Percentiles rank a stretch among this genome's conserved stretches.
Evolutionary conservation across 148 eudicot species (phyloP).

Genomic region (Spergularia bocconei): DNA sequence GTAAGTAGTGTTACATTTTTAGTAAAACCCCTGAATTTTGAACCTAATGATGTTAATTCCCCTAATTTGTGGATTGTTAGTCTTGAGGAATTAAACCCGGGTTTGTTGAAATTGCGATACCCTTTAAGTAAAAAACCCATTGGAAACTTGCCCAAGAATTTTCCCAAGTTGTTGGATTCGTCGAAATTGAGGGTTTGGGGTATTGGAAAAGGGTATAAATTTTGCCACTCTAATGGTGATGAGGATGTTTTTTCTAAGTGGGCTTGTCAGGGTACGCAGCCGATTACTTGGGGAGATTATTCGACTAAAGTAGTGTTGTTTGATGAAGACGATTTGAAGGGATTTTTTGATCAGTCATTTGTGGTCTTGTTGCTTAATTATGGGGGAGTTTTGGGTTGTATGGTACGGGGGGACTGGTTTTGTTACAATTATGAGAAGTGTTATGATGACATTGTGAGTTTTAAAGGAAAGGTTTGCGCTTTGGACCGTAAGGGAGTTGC

Average conservation of each 20-base stretch:
- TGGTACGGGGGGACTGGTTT: neutral
- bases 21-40: neutral
- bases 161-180: neutral
- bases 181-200: neutral
- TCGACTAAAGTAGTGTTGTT: neutral
- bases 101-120: neutral
- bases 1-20: neutral
- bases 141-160: neutral
- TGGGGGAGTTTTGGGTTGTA: neutral
- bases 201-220: neutral
- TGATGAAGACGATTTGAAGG: neutral
- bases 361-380: neutral
- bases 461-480: neutral
- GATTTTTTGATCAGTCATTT: neutral
- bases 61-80: neutral
- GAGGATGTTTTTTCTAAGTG: neutral
- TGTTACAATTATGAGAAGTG: neutral
- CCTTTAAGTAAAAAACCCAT: neutral
- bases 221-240: neutral
- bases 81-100: neutral
- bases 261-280: too few relatives aligned
- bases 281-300: neutral
- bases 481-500: neutral
- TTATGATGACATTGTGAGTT: constrained; percentile 8
- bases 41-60: neutral